Base-by-base conservation (phyloP, 1,284 basidiomycete genomes). In the Ustilago vetiveriae region DNA sequence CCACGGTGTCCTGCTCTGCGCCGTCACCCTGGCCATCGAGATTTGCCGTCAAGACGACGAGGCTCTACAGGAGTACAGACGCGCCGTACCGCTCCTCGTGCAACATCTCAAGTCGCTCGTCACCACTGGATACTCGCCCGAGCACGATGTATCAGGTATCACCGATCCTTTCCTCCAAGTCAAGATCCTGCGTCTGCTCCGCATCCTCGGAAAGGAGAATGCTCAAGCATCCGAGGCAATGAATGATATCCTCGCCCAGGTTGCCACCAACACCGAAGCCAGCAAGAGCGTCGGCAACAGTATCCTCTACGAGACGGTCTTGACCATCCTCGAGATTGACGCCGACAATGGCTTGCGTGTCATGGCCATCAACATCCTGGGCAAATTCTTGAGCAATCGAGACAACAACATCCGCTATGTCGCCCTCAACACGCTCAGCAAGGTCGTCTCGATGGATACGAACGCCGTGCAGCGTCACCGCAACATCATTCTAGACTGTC, bases 361-460 rank as follows among this genome's bases (percentile, higher is more conserved):
- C 49, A 98, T 99, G 96, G 96, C 96, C 0, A 99, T 99, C 84
- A 99, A 99, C 82, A 98, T 98, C 58, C 87, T 99, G 38, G 96
- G 96, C 63, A 98, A 98, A 83, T 99, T 98, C 85, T 85, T 99
- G 76, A 90, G 92, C 79, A 98, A 99, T 84, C 87, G 92, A 27
- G 96, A 99, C 83, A 99, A 99, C 84, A 99, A 99, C 82, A 98
- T 98, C 77, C 54, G 94, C 53, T 99, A 99, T 82, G 96, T 98
- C 39, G 95, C 96, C 6, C 87, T 98, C 45, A 95, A 99, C 83
- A 99, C 96, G 0, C 87, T 99, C 41, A 98, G 96, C 86, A 98
- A 98, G 83, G 95, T 98, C 23, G 95, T 99, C 4, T 87, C 90
- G 10, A 95, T 98, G 86, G 95, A 98, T 83, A 98, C 95, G 9